phyloP scores from a whole-genome alignment of 805 yeast genomes.

The Yamadazyma scolyti region DNA sequence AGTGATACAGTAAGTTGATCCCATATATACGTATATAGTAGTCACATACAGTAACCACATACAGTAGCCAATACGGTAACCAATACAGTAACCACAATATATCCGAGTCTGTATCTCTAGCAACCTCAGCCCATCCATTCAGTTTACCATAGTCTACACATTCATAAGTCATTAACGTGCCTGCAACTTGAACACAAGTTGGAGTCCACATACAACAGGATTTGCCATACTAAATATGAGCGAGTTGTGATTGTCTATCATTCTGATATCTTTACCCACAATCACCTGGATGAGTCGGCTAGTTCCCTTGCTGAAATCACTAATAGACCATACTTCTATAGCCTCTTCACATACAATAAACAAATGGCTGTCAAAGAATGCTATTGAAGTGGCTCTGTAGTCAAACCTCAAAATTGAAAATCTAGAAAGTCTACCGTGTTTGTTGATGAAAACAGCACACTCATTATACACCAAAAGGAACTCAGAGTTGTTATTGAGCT shows the following conservation, averaged over 20 bases:
- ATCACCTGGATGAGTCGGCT: conserved; percentile 62
- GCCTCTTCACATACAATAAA: conserved; percentile 59
- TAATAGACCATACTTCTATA: conserved; percentile 64
- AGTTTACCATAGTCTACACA: too few relatives aligned
- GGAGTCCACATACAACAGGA: conserved; percentile 60
- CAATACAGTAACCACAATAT: too few relatives aligned
- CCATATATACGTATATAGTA: too few relatives aligned
- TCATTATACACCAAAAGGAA: conserved; percentile 66
- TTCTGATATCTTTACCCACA: conserved; percentile 60
- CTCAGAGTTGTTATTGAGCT: conserved; percentile 49
- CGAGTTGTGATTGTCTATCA: conserved; percentile 18
- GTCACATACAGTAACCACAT: too few relatives aligned
- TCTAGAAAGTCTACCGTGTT: conserved; percentile 51
- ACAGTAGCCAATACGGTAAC: too few relatives aligned
- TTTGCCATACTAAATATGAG: conserved; percentile 51
- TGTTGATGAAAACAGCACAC: conserved; percentile 64
- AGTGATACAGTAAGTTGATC: too few relatives aligned
- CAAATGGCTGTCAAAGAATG: conserved; percentile 30
- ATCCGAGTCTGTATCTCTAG: too few relatives aligned
- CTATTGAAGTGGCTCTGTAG: conserved; percentile 33
- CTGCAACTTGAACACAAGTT: conserved; percentile 43
- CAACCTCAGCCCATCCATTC: too few relatives aligned
- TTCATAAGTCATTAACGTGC: too few relatives aligned
- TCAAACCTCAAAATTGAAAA: conserved; percentile 41
- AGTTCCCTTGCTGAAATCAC: conserved; percentile 39